These are phyloP conservation scores for Fusarium xylarioides DNA, from an alignment of 2,329 filamentous ascomycete genomes.

Conservation along the genomic window DNA sequence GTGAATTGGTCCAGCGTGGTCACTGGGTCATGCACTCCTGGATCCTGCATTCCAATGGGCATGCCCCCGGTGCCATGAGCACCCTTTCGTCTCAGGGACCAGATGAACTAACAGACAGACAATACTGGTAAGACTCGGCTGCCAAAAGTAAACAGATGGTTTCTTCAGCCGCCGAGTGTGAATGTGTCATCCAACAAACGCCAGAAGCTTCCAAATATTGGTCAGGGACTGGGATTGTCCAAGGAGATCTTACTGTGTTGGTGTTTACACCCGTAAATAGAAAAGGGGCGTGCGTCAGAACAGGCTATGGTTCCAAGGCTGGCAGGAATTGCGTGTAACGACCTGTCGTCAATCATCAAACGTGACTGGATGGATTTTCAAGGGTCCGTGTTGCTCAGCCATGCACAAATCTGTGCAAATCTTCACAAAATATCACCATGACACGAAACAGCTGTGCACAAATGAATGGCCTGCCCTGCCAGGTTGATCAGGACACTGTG, in stretches of 20 bases:
- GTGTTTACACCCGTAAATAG: conserved; percentile 27
- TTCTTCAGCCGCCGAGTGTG: conserved; percentile 16
- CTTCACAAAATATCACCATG: neutral
- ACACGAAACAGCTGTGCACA: conserved; percentile 24
- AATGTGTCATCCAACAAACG: conserved; percentile 12
- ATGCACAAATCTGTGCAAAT: conserved; percentile 31
- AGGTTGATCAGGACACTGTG: conserved; percentile 6
- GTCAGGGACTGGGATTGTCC: conserved; percentile 8
- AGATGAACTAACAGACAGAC: conserved; percentile 6
- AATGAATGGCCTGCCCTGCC: neutral
- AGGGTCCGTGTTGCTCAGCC: conserved; percentile 20
- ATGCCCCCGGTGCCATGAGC: neutral
- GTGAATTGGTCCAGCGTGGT: conserved; percentile 14
- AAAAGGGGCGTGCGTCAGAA: conserved; percentile 30
- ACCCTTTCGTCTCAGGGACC: conserved; percentile 26
- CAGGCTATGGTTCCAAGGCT: conserved; percentile 27
- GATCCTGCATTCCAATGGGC: conserved; percentile 40
- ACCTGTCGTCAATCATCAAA: conserved; percentile 18
- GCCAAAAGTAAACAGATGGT: conserved; percentile 18
- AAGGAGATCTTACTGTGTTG: conserved; percentile 9
- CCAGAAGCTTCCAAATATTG: conserved; percentile 21
- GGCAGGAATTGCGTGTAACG: conserved; percentile 16
- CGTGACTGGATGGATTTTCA: conserved; percentile 22
- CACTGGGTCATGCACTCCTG: conserved; percentile 41
- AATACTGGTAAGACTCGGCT: neutral